Evolutionary conservation across 495 filamentous ascomycete genomes (phyloP), one percentile per base, ranked within the genome.

Genomic region (Aspergillus bridgeri): DNA sequence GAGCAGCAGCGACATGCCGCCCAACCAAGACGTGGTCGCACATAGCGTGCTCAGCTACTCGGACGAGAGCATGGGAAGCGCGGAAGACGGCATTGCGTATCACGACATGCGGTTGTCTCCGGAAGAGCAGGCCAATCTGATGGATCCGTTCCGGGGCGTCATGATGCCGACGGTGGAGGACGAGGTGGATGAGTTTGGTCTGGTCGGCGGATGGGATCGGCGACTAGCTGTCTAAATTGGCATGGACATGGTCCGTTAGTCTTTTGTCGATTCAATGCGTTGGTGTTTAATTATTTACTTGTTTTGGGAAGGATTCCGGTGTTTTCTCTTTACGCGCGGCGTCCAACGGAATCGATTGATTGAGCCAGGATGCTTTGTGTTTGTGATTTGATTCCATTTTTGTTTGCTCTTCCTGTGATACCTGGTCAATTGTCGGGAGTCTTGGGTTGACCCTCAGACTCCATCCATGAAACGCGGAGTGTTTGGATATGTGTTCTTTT

Each of bases 41-140:
- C 86, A 87, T 60, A 91, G 89, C 55, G 86, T 88, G 23, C 72
- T 88, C 38, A 91, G 87, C 69, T 82, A 90, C 51, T 90, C 87
- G 18, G 88, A 91, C 50, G 89, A 93, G 58, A 90, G 89, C 60
- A 66, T 91, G 64, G 87, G 72, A 5, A 84, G 79, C 48, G 66
- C 60, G 7, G 79, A 79, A 13, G 78, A 79, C 9, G 63, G 60
- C n/a, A n/a, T 69, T 15, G 48, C 64, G 0, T 65, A 65, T 17
- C 52, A 44, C 0, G 67, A 71, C 48, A 48, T 59, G 38, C 66
- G 60, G 8, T 52, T 71, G 11, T 63, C 60, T 11, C 57, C 69
- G 3, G 72, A 73, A n/a, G 70, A 73, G 20, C 61, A 65, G 3
- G 56, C 67, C 15, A 60, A 60, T 19, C 27, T 71, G 2, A 20